Percentiles rank a stretch among this genome's conserved stretches.
phyloP scores from a whole-genome alignment of 805 yeast genomes.

The Candida tibetensis region DNA sequence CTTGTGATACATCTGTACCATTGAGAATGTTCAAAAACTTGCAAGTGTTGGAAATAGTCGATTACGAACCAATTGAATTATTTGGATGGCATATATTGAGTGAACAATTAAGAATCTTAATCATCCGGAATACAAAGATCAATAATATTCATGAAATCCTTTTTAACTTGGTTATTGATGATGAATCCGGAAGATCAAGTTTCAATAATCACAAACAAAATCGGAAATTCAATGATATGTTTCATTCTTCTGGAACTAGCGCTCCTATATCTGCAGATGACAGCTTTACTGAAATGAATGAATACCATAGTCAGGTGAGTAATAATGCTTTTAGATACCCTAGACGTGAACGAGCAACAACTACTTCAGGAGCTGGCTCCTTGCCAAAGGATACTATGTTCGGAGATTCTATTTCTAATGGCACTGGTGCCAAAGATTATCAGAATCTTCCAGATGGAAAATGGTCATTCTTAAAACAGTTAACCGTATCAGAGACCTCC shows the following conservation, averaged over 20 bases:
- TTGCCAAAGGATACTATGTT: slow-evolving; percentile 18
- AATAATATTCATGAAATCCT: slow-evolving; percentile 52
- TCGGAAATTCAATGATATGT: slow-evolving; percentile 13
- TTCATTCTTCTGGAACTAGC: slow-evolving; percentile 1
- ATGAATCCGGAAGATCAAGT: slow-evolving; percentile 40
- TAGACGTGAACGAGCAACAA: slow-evolving; percentile 23
- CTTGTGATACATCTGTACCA: slow-evolving; percentile 69
- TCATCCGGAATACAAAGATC: slow-evolving; percentile 50
- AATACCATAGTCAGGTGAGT: slow-evolving; percentile 6
- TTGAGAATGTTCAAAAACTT: slow-evolving; percentile 58
- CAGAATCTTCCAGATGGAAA: slow-evolving; percentile 31
- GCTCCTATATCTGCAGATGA: slow-evolving; percentile 10
- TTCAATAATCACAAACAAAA: slow-evolving; percentile 25
- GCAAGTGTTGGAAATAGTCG: slow-evolving; percentile 58
- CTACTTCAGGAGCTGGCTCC: slow-evolving; percentile 28
- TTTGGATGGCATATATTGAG: slow-evolving; percentile 63
- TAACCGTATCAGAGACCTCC: slow-evolving; percentile 40
- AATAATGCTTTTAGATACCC: slow-evolving; percentile 25
- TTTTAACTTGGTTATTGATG: slow-evolving; percentile 53
- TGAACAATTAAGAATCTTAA: slow-evolving; percentile 53
- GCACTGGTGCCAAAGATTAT: slow-evolving; percentile 13
- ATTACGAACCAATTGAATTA: slow-evolving; percentile 61
- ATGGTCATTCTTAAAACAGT: slow-evolving; percentile 42
- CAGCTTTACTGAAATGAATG: slow-evolving; percentile 3
- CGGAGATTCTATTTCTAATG: slow-evolving; percentile 5